These are phyloP conservation scores for Dunaliella primolecta DNA, from an alignment of 139 green algal genomes.

Conservation along the genomic window DNA sequence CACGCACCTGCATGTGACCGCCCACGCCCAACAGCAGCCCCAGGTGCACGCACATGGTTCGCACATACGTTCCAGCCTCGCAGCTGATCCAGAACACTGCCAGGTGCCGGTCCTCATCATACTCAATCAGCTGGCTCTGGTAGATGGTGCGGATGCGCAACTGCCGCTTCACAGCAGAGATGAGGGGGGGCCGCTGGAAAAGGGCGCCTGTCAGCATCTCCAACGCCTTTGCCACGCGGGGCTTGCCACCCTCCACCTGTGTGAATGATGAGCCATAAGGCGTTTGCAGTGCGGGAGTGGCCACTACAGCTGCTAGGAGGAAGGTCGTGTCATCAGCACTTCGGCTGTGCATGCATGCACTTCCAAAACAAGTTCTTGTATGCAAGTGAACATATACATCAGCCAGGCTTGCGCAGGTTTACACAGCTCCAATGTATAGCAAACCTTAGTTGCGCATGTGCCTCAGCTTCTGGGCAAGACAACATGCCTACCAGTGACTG, in stretches of 20 bases:
- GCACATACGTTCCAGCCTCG: conserved; percentile 96
- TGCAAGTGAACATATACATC: no score
- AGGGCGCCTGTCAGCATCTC: conserved; percentile 77
- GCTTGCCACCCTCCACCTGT: conserved; percentile 57
- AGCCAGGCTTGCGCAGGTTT: no score
- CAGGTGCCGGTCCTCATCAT: conserved; percentile 92
- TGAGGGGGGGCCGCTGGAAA: conserved; percentile 96
- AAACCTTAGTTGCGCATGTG: no score
- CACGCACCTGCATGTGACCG: conserved; percentile 88
- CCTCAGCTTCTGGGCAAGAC: no score
- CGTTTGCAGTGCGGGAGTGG: neutral
- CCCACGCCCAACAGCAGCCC: conserved; percentile 94
- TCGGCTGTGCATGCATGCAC: neutral
- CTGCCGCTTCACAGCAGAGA: conserved; percentile 98
- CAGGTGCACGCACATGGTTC: conserved; percentile 97
- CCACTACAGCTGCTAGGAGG: no score
- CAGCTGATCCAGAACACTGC: conserved; percentile 95
- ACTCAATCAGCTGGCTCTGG: conserved; percentile 89
- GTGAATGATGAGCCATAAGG: neutral
- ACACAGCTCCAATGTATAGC: no score
- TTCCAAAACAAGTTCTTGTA: no score
- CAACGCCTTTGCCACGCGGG: conserved; percentile 48
- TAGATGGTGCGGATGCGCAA: conserved; percentile 98
- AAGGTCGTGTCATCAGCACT: no score
- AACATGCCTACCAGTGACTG: no score